Percentiles rank a stretch among this genome's conserved stretches.
phyloP scores from a whole-genome alignment of 176 grass and related monocot genomes.

The Poa pratensis region DNA sequence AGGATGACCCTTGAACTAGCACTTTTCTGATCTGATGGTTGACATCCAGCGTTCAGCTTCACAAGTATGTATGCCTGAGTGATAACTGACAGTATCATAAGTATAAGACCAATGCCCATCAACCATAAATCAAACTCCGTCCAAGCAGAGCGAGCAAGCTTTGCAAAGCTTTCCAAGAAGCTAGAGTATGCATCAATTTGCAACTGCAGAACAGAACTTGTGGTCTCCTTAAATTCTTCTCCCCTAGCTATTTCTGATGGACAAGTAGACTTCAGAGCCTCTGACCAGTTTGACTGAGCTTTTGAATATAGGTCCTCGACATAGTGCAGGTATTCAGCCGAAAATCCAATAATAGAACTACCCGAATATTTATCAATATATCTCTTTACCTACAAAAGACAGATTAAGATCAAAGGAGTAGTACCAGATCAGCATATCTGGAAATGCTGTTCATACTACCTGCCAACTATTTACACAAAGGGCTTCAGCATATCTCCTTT shows the following conservation, averaged over 20 bases:
- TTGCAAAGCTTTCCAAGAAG: constrained; percentile 86
- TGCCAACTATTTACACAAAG: constrained; percentile 96
- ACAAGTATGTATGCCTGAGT: constrained; percentile 55
- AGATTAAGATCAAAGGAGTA: constrained; percentile 26
- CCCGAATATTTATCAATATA: constrained; percentile 89
- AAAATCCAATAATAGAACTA: constrained; percentile 95
- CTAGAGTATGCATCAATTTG: constrained; percentile 80
- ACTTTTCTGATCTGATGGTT: constrained; percentile 39
- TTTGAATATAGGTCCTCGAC: constrained; percentile 65
- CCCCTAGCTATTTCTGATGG: constrained; percentile 40
- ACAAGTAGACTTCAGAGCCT: constrained; percentile 44
- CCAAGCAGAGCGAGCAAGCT: constrained; percentile 94
- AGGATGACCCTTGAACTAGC: constrained; percentile 38
- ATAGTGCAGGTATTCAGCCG: constrained; percentile 63
- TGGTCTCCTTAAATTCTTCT: constrained; percentile 33
- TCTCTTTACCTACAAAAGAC: constrained; percentile 77
- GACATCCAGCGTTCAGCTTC: constrained; percentile 42
- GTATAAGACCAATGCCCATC: constrained; percentile 72
- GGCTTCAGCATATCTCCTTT: constrained; percentile 74
- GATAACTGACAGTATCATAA: constrained; percentile 77
- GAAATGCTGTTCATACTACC: constrained; percentile 56
- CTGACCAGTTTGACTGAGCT: constrained; percentile 69
- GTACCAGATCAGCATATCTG: neutral
- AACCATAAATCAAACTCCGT: constrained; percentile 88
- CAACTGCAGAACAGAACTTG: constrained; percentile 47